Base-by-base conservation (phyloP, 108 stramenopile genomes). In the Skeletonema costatum region DNA sequence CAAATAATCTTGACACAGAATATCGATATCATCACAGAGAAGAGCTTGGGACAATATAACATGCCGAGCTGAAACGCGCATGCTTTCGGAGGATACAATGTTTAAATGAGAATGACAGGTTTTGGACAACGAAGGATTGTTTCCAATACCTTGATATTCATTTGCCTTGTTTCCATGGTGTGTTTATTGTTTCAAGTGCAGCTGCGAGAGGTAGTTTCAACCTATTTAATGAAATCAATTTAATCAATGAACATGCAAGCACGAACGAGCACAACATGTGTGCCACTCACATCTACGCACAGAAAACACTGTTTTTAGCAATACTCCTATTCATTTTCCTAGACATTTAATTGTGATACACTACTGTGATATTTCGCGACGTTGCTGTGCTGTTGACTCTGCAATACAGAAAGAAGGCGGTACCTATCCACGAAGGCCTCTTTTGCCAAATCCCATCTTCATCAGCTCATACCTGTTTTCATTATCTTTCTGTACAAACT, bases 401-500 rank as follows among this genome's bases (percentile, higher is more conserved):
- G 25, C 0, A 25, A 36, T 6, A 36, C 5, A 36, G 35, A 36
- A 36, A 36, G 35, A 36, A 36, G 35, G 1, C 35, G 4, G 5
- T 36, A 36, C 14, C 9, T 9, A 56, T 7, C 53, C 53, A 56
- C 53, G 53, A 10, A 56, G 53, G 25, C 53, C 53, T 29, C 25
- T 56, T 10, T 10, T 56, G 21, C 53, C 21, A 7, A 56, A 56
- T 10, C 53, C 53, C 21, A 25, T 9, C 53, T 56, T 25, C 53
- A 56, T 39, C 3, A 73, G 30, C 17, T 70, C 73, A 41, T 32
- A 66, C 53, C 67, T 77, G 13, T 51, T 65, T 32, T 77, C 31
- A 70, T 91, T 91, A 58, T 75, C 76, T 59, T 83, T 80, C 53
- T 80, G 83, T 16, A 83, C 82, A 38, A 87, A 59, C 32, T 82